Conservation (phyloP, 2,329 filamentous ascomycete genomes). For the Geosmithia morbida region DNA sequence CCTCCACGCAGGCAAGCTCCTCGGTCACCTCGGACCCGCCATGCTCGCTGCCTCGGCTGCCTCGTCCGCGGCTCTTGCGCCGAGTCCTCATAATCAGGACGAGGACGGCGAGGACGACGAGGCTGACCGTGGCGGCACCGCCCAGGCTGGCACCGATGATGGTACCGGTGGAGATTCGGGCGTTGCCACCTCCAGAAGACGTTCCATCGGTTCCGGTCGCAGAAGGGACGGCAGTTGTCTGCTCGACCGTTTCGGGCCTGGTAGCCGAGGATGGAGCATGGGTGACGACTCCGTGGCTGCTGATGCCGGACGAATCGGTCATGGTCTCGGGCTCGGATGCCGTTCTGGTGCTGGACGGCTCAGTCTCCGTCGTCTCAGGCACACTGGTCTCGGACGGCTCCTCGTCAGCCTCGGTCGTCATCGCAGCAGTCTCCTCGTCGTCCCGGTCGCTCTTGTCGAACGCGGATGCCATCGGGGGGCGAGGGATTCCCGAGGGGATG, state of each 20-base stretch:
- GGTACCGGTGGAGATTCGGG: slow-evolving; percentile 11
- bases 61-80: slow-evolving; percentile 1
- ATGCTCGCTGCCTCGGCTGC: too few relatives aligned
- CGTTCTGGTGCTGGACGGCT: not conserved
- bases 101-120: slow-evolving; percentile 10
- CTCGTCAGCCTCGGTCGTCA: not conserved
- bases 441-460: too few relatives aligned
- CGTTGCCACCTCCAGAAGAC: not conserved
- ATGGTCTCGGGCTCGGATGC: too few relatives aligned
- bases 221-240: not conserved
- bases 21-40: not conserved
- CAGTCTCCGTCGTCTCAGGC: too few relatives aligned
- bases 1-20: not conserved
- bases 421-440: not conserved
- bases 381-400: too few relatives aligned
- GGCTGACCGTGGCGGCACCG: slow-evolving; percentile 11
- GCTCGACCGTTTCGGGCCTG: too few relatives aligned
- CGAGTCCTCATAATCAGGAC: slow-evolving; percentile 8
- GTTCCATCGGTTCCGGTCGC: too few relatives aligned
- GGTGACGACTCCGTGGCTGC: not conserved
- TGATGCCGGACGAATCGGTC: not conserved
- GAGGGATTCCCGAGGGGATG: not conserved
- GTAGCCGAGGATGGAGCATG: not conserved
- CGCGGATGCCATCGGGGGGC: not conserved
- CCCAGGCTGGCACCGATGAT: slow-evolving; percentile 18